Percentiles rank a stretch among this genome's conserved stretches.
phyloP scores from a whole-genome alignment of 352 stramenopile species.

The Phytopythium helicoides region DNA sequence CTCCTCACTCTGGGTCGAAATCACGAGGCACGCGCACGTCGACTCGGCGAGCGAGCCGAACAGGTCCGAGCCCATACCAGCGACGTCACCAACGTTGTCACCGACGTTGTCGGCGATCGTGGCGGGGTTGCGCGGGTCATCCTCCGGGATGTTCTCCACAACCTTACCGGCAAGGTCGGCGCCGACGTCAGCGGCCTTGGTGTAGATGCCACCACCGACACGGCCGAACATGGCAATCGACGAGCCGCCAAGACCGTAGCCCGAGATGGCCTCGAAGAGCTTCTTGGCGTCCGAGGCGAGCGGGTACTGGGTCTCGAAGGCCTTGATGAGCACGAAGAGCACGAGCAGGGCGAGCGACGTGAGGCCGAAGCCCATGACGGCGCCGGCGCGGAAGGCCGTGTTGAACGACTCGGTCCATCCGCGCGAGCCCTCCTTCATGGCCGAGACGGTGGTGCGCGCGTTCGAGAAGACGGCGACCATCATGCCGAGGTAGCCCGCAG shows the following conservation, averaged over 20 bases:
- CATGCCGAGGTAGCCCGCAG: constrained; percentile 98
- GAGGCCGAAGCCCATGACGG: constrained; percentile 99
- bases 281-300: constrained; percentile 80
- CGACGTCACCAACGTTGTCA: constrained; percentile 99
- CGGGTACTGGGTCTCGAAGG: constrained; percentile 92
- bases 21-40: constrained; percentile 98
- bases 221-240: constrained; percentile 99
- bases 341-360: constrained; percentile 96
- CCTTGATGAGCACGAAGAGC: constrained; percentile 95
- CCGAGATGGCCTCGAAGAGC: constrained; percentile 96
- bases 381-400: constrained; percentile 96
- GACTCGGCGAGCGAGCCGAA: constrained; percentile 99
- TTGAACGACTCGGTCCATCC: constrained; percentile 98
- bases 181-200: constrained; percentile 98
- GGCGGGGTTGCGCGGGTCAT: constrained; percentile 99
- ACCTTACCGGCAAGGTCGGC: constrained; percentile 99
- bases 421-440: constrained; percentile 91
- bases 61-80: constrained; percentile 99
- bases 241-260: constrained; percentile 97
- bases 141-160: constrained; percentile 98
- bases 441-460: constrained; percentile 97
- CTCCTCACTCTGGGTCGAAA: constrained; percentile 91
- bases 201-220: constrained; percentile 99
- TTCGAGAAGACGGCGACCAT: constrained; percentile 99
- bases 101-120: constrained; percentile 99